phyloP scores from a whole-genome alignment of 805 yeast species.

The Starmerella potacharoeniae region DNA sequence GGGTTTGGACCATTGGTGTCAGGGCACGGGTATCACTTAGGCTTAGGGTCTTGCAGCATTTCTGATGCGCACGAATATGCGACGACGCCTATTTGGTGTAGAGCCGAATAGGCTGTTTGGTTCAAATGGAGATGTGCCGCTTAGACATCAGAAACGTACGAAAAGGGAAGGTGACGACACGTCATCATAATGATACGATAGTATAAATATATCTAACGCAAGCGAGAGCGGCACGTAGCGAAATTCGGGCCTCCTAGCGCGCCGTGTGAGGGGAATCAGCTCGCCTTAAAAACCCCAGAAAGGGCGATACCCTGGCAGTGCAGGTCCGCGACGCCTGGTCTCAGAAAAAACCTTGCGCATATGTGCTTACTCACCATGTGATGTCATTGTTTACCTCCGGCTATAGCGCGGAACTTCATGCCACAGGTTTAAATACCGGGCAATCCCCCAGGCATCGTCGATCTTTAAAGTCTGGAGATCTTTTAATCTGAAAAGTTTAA shows the following conservation, averaged over 20 bases:
- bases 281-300: not conserved
- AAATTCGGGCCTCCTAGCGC: not conserved
- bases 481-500: not conserved
- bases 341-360: not conserved
- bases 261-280: not conserved
- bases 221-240: no score
- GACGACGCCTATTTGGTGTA: not conserved
- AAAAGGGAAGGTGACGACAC: no score
- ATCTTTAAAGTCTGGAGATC: not conserved
- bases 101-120: no score
- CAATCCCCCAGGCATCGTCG: not conserved
- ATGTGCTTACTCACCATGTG: not conserved
- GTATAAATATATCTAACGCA: no score
- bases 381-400: constrained; percentile 12
- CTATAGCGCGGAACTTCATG: not conserved
- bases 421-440: constrained; percentile 9
- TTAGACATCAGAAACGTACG: no score
- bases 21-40: not conserved
- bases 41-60: not conserved
- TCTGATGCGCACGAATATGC: not conserved
- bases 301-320: not conserved
- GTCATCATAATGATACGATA: no score
- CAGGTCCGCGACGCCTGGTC: not conserved
- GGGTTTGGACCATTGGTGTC: not conserved
- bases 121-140: no score